Base-by-base conservation (phyloP, 257 asterid genomes). In the Verbascum thapsus region DNA sequence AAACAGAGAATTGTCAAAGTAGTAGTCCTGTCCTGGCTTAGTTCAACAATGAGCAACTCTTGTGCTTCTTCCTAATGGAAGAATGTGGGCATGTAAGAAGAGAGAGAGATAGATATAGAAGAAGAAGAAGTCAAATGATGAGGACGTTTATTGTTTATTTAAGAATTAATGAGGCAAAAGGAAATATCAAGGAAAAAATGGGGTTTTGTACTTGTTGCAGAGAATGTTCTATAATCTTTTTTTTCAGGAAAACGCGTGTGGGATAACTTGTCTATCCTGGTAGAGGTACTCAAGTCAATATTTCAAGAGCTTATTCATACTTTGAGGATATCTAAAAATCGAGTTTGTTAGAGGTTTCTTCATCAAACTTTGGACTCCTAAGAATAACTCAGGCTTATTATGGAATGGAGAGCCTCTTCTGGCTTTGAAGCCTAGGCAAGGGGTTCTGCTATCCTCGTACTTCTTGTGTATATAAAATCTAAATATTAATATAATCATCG, bases 61-160 rank as follows among this genome's bases (percentile, higher is more conserved):
- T n/a, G n/a, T n/a, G n/a, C n/a, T 35, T 7, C 41, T 53, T 49
- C 53, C 17, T 12, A 1, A 6, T 57, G 8, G 6, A 19, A 11
- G 8, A 34, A 55, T 6, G 11, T 15, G 38, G 32, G 11, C 19
- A 58, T 43, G 30, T 0, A 10, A 8, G 41, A 30, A 39, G 22
- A 16, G 11, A 8, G 12, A 38, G 7, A 18, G 67, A 58, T 10
- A 23, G 10, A 8, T 56, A 54, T 13, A 44, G 23, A 38, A 58
- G 30, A 72, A 53, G 57, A 70, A 67, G 34, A 68, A 79, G 85
- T 81, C 91, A 84, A 76, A 64, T 6, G 59, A 71, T 53, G 70
- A 32, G 18, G 23, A 66, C 57, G 61, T 56, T 55, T 56, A 16
- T 38, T 13, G 5, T 7, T 8, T 39, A 8, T 39, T 3, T 1